These are phyloP conservation scores for Ophiostoma triangulosporum DNA, from an alignment of 2,329 filamentous ascomycete species.

Conservation along the genomic window DNA sequence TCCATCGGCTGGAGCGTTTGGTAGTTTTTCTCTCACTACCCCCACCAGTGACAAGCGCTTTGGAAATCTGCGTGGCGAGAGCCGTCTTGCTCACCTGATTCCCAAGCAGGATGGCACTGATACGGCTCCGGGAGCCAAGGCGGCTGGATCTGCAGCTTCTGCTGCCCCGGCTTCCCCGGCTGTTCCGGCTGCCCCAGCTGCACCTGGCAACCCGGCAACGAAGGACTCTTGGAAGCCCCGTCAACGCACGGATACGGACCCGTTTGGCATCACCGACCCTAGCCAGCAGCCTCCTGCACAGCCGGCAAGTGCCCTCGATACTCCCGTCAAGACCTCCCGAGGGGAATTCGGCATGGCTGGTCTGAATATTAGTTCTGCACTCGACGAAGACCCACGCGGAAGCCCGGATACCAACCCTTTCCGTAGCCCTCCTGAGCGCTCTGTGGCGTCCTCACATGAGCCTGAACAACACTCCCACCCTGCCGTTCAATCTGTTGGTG, in stretches of 20 bases:
- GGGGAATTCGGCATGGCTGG: slow-evolving; percentile 51
- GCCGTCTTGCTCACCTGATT: slow-evolving; percentile 74
- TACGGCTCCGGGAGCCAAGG: not conserved
- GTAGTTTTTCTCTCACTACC: slow-evolving; percentile 64
- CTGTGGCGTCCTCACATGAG: slow-evolving; percentile 36
- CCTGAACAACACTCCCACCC: not conserved
- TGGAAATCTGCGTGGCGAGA: slow-evolving; percentile 58
- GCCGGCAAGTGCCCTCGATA: slow-evolving; percentile 43
- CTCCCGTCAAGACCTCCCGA: slow-evolving; percentile 39
- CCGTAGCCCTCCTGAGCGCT: slow-evolving; percentile 61
- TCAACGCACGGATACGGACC: slow-evolving; percentile 59
- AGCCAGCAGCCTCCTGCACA: slow-evolving; percentile 31
- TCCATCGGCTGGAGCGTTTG: slow-evolving; percentile 62
- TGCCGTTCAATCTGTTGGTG: slow-evolving; percentile 13
- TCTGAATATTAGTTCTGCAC: slow-evolving; percentile 42
- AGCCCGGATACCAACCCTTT: slow-evolving; percentile 96
- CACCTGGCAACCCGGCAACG: not conserved
- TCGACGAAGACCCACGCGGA: slow-evolving; percentile 56
- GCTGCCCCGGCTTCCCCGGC: not conserved
- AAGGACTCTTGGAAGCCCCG: slow-evolving; percentile 41
- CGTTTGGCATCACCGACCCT: slow-evolving; percentile 55
- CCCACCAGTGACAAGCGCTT: slow-evolving; percentile 60
- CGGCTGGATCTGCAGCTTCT: not conserved
- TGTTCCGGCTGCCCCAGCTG: not conserved
- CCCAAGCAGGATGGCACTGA: slow-evolving; percentile 26